Evolutionary conservation across 768 basidiomycete genomes (phyloP).

Genomic region (Imleria badia): DNA sequence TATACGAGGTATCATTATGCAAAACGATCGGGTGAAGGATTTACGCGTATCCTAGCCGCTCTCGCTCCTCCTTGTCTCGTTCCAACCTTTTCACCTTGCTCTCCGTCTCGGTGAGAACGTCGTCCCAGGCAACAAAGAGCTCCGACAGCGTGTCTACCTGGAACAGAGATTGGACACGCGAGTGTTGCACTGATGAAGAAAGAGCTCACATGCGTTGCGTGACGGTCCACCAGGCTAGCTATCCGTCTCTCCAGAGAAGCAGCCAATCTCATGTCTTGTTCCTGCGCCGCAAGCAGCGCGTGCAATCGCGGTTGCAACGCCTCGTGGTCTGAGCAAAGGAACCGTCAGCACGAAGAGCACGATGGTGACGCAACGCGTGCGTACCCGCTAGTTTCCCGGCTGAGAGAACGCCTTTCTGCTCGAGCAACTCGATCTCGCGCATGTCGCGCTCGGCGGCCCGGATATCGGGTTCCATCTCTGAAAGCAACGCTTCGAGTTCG

Average conservation of each 20-base stretch:
- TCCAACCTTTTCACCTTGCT: slow-evolving; percentile 57
- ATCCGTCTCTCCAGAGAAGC: slow-evolving; percentile 65
- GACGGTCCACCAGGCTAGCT: slow-evolving; percentile 60
- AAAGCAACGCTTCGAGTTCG: slow-evolving; percentile 67
- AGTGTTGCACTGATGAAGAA: background rate
- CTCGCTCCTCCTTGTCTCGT: slow-evolving; percentile 57
- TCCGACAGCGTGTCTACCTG: slow-evolving; percentile 83
- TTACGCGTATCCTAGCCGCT: slow-evolving; percentile 58
- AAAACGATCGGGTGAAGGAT: background rate
- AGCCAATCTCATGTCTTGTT: slow-evolving; percentile 58
- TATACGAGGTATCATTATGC: slow-evolving; percentile 16
- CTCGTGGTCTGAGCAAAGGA: slow-evolving; percentile 51
- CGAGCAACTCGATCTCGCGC: slow-evolving; percentile 70
- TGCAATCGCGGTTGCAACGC: slow-evolving; percentile 66
- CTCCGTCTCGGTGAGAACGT: slow-evolving; percentile 67
- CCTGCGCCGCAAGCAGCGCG: slow-evolving; percentile 53
- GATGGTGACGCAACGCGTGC: background rate
- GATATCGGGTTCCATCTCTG: slow-evolving; percentile 83
- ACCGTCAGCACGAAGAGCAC: background rate
- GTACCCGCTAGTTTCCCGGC: slow-evolving; percentile 70
- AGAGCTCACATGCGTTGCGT: slow-evolving; percentile 64
- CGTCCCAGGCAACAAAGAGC: slow-evolving; percentile 84
- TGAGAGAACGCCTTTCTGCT: slow-evolving; percentile 66
- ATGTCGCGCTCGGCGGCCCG: slow-evolving; percentile 81
- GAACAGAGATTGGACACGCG: background rate